These are phyloP conservation scores for Colletotrichum sp. DNA, from an alignment of 2,329 filamentous ascomycete genomes.

Conservation along the genomic window DNA sequence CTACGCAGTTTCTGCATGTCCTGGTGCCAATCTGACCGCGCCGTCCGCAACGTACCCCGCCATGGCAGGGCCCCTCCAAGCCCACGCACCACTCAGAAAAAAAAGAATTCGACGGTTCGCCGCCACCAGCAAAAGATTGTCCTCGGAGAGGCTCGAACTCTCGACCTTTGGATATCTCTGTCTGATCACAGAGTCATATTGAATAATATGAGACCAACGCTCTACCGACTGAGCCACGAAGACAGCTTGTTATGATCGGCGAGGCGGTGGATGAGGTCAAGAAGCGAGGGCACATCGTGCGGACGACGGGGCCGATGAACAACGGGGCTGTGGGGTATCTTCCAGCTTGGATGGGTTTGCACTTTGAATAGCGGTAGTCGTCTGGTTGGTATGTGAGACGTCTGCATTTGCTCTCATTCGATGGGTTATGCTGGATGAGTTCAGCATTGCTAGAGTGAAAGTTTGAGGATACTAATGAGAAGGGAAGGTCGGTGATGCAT, in stretches of 20 bases:
- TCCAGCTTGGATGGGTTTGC: not conserved
- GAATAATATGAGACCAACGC: not conserved
- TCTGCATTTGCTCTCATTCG: not conserved
- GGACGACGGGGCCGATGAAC: not conserved
- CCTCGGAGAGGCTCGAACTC: not conserved
- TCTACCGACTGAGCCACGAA: not conserved
- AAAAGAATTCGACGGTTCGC: not conserved
- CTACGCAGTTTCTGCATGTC: not conserved
- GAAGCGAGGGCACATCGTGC: not conserved
- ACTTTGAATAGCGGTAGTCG: not conserved
- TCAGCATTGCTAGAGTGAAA: not conserved
- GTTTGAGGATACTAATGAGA: not conserved
- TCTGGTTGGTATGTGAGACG: not conserved
- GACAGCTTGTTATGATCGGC: not conserved
- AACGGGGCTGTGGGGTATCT: not conserved
- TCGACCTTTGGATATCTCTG: not conserved
- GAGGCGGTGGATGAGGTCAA: not conserved
- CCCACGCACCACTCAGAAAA: not conserved
- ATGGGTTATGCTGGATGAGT: not conserved
- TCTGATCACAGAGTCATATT: not conserved
- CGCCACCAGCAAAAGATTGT: not conserved
- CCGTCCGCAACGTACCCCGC: not conserved
- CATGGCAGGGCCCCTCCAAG: not conserved
- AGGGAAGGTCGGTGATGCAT: not conserved
- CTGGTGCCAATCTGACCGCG: not conserved